These are phyloP conservation scores for Chaetomidium leptoderma DNA, from an alignment of 495 filamentous ascomycete genomes.

Conservation along the genomic window DNA sequence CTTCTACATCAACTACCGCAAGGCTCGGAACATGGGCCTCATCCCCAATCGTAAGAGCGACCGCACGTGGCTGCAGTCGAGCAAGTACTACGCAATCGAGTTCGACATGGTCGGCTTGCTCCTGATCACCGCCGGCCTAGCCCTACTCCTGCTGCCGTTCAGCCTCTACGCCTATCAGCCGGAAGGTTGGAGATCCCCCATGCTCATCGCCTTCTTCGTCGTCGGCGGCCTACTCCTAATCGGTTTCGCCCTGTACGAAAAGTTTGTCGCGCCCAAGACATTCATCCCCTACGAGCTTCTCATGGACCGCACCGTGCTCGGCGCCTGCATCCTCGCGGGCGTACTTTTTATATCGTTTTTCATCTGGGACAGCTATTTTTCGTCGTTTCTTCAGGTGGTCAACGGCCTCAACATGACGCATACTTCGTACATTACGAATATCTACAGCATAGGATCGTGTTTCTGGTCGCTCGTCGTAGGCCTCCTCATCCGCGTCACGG, in stretches of 20 bases:
- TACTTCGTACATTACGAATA: conserved; percentile 61
- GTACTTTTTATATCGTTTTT: conserved; percentile 60
- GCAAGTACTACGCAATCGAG: conserved; percentile 55
- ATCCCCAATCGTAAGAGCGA: conserved; percentile 43
- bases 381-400: conserved; percentile 69
- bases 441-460: conserved; percentile 67
- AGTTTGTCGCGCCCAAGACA: conserved; percentile 48
- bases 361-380: conserved; percentile 65
- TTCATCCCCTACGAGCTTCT: conserved; percentile 61
- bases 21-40: conserved; percentile 54
- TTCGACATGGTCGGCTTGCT: conserved; percentile 46
- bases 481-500: conserved; percentile 50
- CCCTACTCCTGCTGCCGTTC: conserved; percentile 48
- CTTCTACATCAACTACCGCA: conserved; percentile 55
- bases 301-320: conserved; percentile 59
- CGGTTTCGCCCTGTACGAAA: conserved; percentile 52
- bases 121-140: conserved; percentile 42
- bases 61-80: conserved; percentile 45
- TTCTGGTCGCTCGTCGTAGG: conserved; percentile 57
- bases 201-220: conserved; percentile 52
- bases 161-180: conserved; percentile 44
- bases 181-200: conserved; percentile 50
- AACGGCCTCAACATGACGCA: conserved; percentile 52
- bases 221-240: conserved; percentile 48
- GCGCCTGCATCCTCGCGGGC: conserved; percentile 54